Conservation (phyloP, 2,329 filamentous ascomycete species). For the Fusarium verticillioides region DNA sequence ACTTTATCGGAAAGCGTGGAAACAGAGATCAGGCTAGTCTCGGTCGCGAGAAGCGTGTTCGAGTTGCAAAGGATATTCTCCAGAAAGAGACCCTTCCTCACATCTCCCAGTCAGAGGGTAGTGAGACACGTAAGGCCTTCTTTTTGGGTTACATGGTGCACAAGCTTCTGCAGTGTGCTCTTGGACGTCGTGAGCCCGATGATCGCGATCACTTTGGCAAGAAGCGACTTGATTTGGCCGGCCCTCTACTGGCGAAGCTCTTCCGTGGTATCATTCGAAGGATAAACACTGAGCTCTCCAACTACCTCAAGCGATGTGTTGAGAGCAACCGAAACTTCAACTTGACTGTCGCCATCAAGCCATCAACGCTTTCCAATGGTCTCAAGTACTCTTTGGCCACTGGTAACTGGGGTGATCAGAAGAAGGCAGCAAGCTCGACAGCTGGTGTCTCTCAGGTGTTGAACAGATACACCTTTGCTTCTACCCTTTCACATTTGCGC, state of each 20-base stretch:
- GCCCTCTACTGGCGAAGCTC: constrained; percentile 92
- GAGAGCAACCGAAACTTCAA: constrained; percentile 92
- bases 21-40: constrained; percentile 69
- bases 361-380: constrained; percentile 89
- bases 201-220: constrained; percentile 99
- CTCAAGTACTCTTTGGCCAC: constrained; percentile 97
- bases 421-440: constrained; percentile 94
- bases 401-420: constrained; percentile 99
- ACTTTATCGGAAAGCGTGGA: constrained; percentile 95
- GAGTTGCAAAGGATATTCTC: constrained; percentile 92
- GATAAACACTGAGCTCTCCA: constrained; percentile 89
- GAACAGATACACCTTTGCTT: constrained; percentile 97
- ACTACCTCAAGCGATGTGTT: constrained; percentile 91
- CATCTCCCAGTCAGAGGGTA: constrained; percentile 94
- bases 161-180: constrained; percentile 89
- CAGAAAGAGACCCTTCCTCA: constrained; percentile 97
- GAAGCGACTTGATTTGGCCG: constrained; percentile 95
- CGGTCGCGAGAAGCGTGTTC: constrained; percentile 86
- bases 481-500: constrained; percentile 94
- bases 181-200: constrained; percentile 92
- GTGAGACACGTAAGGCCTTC: constrained; percentile 95
- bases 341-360: constrained; percentile 89
- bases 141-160: constrained; percentile 99
- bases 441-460: constrained; percentile 98
- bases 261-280: constrained; percentile 93